Evolutionary conservation across 2,329 filamentous ascomycete species (phyloP).

Genomic region (Xylaria arbuscula): DNA sequence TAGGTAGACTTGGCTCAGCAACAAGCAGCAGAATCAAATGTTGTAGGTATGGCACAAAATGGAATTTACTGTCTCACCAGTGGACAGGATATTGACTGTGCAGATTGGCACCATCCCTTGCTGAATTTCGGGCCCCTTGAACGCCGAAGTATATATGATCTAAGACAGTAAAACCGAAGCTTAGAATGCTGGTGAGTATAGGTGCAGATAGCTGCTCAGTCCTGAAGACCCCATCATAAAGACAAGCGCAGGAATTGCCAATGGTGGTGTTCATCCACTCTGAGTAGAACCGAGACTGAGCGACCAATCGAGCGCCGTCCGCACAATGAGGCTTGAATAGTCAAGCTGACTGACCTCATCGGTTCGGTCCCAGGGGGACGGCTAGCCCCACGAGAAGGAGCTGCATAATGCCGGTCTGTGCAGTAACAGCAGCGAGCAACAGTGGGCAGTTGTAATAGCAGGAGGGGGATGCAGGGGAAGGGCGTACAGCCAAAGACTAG

Average conservation of each 20-base stretch:
- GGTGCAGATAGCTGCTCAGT: slow-evolving; percentile 2
- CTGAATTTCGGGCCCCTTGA: slow-evolving; percentile 33
- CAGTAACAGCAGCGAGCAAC: slow-evolving; percentile 16
- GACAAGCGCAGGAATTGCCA: slow-evolving; percentile 6
- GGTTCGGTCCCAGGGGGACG: slow-evolving; percentile 3
- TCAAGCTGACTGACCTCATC: slow-evolving; percentile 18
- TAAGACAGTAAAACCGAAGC: slow-evolving; percentile 20
- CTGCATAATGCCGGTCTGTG: slow-evolving; percentile 32
- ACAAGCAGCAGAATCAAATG: slow-evolving; percentile 23
- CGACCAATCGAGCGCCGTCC: not conserved
- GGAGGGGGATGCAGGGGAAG: not conserved
- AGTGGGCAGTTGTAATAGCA: not conserved
- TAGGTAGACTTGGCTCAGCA: slow-evolving; percentile 35
- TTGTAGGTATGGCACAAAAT: slow-evolving; percentile 27
- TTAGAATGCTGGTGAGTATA: slow-evolving; percentile 28
- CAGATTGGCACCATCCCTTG: slow-evolving; percentile 34
- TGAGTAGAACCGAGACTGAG: not conserved
- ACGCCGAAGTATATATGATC: slow-evolving; percentile 34
- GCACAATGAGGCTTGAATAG: slow-evolving; percentile 20
- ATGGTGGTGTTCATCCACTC: not conserved
- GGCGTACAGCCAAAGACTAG: slow-evolving; percentile 9
- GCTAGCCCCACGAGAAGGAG: slow-evolving; percentile 28
- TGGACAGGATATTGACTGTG: slow-evolving; percentile 29
- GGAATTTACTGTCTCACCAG: slow-evolving; percentile 43
- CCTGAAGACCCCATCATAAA: slow-evolving; percentile 11